Evolutionary conservation across 768 basidiomycete species (phyloP), one percentile per base, ranked within the genome.

Genomic region (Leccinum barrowsii): DNA sequence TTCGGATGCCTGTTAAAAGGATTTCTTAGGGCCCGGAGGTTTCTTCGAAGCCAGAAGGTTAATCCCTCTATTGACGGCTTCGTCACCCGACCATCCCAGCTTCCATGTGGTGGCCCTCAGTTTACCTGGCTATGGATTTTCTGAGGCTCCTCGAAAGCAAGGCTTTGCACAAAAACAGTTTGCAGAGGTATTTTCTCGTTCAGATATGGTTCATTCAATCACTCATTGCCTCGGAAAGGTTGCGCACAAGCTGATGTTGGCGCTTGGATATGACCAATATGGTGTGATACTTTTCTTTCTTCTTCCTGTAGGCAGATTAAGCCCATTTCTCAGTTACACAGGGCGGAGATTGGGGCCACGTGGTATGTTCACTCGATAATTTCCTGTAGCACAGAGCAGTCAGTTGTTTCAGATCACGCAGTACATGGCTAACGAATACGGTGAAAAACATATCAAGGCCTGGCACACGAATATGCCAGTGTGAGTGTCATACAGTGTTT

Each of bases 61-160:
- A 5, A 67, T 88, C 1, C 83, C 84, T 3, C 65, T 85, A 5
- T 70, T 89, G 58, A 74, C 78, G 0, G 68, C 75, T 21, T 68
- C 71, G 0, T 74, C 76, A 2, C 56, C 73, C 2, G 70, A 75
- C 0, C 74, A 80, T 5, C 85, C 85, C 2, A 81, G 77, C 52
- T 87, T 88, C 66, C 83, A 87, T 60, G 82, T 88, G 21, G 83
- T 88, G 0, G 81, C 80, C 0, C 60, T 79, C 35, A 81, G 85
- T 62, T 63, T 87, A 15, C 86, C 85, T 8, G 84, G 83, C 0
- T 87, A 73, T 67, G 85, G 83, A 0, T 87, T 85, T 68, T 86
- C 85, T 0, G 78, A 83, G 46, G 82, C 78, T 0, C 79, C 82
- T 0, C 80, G 67, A 51, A 80, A 80, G 65, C 76, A 75, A 58